These are phyloP conservation scores for Mariannaea sp. DNA, from an alignment of 2,329 filamentous ascomycete species.

Conservation along the genomic window DNA sequence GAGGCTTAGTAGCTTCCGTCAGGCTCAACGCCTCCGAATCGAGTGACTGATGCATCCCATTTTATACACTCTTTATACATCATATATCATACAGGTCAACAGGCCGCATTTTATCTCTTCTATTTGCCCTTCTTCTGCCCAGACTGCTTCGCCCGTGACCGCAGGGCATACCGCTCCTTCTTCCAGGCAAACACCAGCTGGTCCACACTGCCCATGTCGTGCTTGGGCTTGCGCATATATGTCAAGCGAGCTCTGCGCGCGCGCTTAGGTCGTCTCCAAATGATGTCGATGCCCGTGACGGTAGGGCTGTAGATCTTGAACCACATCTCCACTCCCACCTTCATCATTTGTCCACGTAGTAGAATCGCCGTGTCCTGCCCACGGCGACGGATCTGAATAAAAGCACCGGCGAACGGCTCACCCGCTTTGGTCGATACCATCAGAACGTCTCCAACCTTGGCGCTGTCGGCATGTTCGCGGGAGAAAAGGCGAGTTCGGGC, in stretches of 20 bases:
- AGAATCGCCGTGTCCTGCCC: conserved; percentile 88
- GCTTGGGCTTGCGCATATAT: conserved; percentile 86
- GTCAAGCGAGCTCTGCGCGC: conserved; percentile 86
- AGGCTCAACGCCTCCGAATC: neutral
- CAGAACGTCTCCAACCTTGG: conserved; percentile 85
- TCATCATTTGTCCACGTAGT: conserved; percentile 82
- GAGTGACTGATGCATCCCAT: conserved; percentile 26
- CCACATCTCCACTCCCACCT: conserved; percentile 94
- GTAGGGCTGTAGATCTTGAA: conserved; percentile 93
- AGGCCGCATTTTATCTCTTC: neutral
- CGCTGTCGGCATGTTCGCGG: conserved; percentile 75
- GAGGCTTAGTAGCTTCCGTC: no score
- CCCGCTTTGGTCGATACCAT: conserved; percentile 80
- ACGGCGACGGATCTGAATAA: conserved; percentile 83
- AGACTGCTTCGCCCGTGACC: conserved; percentile 41
- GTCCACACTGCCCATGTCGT: conserved; percentile 87
- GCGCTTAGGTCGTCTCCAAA: conserved; percentile 83
- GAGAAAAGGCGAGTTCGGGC: conserved; percentile 82
- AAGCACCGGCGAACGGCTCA: conserved; percentile 89
- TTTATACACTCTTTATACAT: conserved; percentile 33
- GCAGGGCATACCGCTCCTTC: conserved; percentile 50
- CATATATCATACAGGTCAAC: conserved; percentile 39
- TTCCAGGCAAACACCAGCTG: conserved; percentile 67
- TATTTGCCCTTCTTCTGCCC: conserved; percentile 33
- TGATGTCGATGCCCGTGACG: conserved; percentile 89